phyloP scores from a whole-genome alignment of 2,329 filamentous ascomycete species.

The Aspergillus uvarum region DNA sequence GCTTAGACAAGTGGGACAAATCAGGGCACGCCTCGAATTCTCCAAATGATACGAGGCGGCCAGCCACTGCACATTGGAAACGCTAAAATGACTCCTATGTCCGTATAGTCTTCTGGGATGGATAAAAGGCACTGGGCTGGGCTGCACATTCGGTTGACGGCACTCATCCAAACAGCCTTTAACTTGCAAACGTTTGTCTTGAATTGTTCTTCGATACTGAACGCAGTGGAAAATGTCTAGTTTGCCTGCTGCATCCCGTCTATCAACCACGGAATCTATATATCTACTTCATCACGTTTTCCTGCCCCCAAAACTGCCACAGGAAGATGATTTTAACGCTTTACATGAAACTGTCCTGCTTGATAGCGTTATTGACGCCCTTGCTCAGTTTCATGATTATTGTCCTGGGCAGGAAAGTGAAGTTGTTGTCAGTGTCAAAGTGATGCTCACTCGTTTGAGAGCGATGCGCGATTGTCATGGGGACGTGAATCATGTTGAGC shows the following conservation, averaged over 20 bases:
- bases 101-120: background rate
- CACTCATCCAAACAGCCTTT: background rate
- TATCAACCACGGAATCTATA: background rate
- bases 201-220: conserved; percentile 1
- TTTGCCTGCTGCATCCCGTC: background rate
- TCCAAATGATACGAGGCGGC: conserved; percentile 2
- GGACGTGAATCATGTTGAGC: conserved; percentile 13
- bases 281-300: conserved; percentile 51
- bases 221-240: background rate
- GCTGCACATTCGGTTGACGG: background rate
- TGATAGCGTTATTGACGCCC: conserved; percentile 18
- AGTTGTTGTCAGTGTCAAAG: conserved; percentile 9
- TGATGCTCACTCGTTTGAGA: conserved; percentile 18
- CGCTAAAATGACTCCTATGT: conserved; percentile 1
- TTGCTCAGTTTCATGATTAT: conserved; percentile 20
- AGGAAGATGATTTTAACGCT: conserved; percentile 34
- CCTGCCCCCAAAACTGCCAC: conserved; percentile 50
- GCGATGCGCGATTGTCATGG: conserved; percentile 11
- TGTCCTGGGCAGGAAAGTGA: conserved; percentile 4
- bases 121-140: conserved; percentile 2
- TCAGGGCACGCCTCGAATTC: background rate
- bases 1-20: background rate
- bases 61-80: background rate
- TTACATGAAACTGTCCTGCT: conserved; percentile 27
- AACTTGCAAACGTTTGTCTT: background rate